Conservation (phyloP, 208 protist genomes). For the Trypanosoma cruzi region DNA sequence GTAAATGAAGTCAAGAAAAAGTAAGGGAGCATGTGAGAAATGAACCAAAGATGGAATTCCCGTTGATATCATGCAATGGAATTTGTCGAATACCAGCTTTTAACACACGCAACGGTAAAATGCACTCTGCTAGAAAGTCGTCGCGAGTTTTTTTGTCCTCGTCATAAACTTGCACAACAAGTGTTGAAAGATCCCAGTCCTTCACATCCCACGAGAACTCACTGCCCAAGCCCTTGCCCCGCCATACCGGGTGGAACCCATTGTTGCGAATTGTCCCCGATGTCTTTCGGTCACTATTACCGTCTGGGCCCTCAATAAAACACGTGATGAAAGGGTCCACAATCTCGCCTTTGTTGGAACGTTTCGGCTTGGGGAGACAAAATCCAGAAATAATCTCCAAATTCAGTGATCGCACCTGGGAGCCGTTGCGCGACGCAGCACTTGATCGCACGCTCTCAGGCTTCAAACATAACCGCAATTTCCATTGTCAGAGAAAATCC, state of each 20-base stretch:
- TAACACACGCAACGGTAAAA: slow-evolving; percentile 57
- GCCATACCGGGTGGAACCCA: slow-evolving; percentile 81
- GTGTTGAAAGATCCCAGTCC: slow-evolving; percentile 48
- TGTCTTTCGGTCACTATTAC: slow-evolving; percentile 27
- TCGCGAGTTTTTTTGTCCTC: slow-evolving; percentile 42
- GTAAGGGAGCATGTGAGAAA: slow-evolving; percentile 41
- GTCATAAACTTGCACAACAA: slow-evolving; percentile 76
- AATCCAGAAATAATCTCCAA: slow-evolving; percentile 75
- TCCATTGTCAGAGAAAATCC: slow-evolving; percentile 92
- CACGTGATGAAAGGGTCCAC: slow-evolving; percentile 61
- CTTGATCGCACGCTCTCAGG: slow-evolving; percentile 58
- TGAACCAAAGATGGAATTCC: slow-evolving; percentile 43
- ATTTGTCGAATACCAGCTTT: slow-evolving; percentile 56
- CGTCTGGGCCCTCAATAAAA: slow-evolving; percentile 53
- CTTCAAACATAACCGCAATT: slow-evolving; percentile 95
- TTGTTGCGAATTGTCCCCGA: slow-evolving; percentile 60
- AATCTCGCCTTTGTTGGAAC: slow-evolving; percentile 43
- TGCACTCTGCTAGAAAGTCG: slow-evolving; percentile 52
- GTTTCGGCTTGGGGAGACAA: slow-evolving; percentile 57
- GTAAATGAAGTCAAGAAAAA: slow-evolving; percentile 17
- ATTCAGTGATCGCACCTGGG: slow-evolving; percentile 36
- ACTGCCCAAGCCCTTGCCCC: slow-evolving; percentile 34
- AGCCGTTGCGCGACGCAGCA: slow-evolving; percentile 17
- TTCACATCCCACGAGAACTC: slow-evolving; percentile 51
- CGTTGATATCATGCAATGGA: slow-evolving; percentile 46